Conservation (phyloP, 352 stramenopile species). For the Pythium vanterpoolii region DNA sequence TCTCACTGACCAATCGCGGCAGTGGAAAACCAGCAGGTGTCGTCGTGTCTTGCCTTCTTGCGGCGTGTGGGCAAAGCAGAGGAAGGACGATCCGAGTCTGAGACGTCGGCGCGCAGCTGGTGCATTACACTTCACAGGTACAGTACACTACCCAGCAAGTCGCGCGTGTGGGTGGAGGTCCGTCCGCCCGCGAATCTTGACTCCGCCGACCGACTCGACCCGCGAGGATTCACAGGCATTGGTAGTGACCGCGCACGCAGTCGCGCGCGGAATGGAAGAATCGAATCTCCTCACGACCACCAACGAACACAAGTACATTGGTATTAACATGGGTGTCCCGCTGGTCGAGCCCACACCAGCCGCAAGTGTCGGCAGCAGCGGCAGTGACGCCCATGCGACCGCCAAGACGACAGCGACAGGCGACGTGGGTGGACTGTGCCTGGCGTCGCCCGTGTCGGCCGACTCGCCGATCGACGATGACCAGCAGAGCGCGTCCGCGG, state of each 20-base stretch:
- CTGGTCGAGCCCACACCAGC: background rate
- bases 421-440: background rate
- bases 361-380: background rate
- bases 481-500: slow-evolving; percentile 6
- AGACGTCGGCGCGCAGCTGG: background rate
- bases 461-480: slow-evolving; percentile 17
- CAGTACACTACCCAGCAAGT: background rate
- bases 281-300: slow-evolving; percentile 16
- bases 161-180: background rate
- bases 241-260: background rate
- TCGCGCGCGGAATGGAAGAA: slow-evolving; percentile 17
- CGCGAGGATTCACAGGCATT: slow-evolving; percentile 13
- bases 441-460: slow-evolving; percentile 14
- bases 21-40: too few relatives aligned
- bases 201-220: background rate
- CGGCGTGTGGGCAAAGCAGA: background rate
- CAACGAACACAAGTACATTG: background rate
- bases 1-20: background rate
- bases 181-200: background rate
- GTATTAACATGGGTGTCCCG: background rate
- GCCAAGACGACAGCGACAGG: slow-evolving; percentile 1
- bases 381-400: background rate
- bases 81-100: background rate
- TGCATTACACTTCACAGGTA: background rate
- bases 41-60: too few relatives aligned